Evolutionary conservation across 2,329 filamentous ascomycete genomes (phyloP), one percentile per base, ranked within the genome.

Genomic region (Phaeosphaeriaceae sp.): DNA sequence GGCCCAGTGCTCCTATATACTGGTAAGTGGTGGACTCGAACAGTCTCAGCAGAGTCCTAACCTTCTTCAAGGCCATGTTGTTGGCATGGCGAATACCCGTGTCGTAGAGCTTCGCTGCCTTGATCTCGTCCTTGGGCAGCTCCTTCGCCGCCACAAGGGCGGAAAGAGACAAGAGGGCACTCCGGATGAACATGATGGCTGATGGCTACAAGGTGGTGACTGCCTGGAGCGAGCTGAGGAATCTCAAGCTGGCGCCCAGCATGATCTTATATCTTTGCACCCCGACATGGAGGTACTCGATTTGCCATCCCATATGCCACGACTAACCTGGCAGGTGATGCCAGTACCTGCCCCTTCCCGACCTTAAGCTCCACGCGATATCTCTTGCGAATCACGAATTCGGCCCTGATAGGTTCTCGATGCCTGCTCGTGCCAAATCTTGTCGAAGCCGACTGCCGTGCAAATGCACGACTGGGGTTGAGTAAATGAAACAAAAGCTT

Each of bases 81-180:
- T 77, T 76, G 53, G 63, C 66, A 60, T 80, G 78, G 32, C 73
- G 73, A 42, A 78, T 74, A 8, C 78, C 78, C 40, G 75, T 77
- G 56, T 80, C 77, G 56, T 79, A 80, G 23, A 79, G 64, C 61
- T 76, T 58, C 8, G 74, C 72, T 15, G 70, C 76, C 60, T 63
- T 74, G 58, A 71, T 54, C 57, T 72, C 63, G 52, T 79, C 74
- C 51, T 77, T 74, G 11, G 71, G 66, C 61, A 78, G 56, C 56
- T 78, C 74, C 59, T 67, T 75, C 22, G 73, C 73, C 44, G 60
- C 71, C 59, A 63, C 72, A 56, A 78, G 67, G 61, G 73, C 74
- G 64, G 72, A 61, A 49, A 78, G 59, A 10, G 74, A 75, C 40
- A 77, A 65, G 47, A 77, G 56, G 17, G 67, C 67, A 54, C 59